Evolutionary conservation across 2,329 filamentous ascomycete genomes (phyloP).

Genomic region (Sporothrix luriei): DNA sequence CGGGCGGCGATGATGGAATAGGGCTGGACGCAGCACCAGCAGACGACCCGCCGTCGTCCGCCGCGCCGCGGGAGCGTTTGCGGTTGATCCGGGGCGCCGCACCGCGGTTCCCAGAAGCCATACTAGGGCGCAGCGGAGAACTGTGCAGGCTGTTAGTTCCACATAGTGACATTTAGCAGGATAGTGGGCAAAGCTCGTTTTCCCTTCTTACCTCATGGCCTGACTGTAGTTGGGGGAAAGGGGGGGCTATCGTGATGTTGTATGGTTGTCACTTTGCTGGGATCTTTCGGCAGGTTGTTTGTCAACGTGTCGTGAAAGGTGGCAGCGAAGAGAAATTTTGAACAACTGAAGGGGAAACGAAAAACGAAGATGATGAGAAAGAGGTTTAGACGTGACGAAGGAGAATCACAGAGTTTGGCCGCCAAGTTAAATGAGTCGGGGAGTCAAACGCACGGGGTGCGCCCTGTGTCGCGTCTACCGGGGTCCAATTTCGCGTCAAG

Average conservation of each 20-base stretch:
- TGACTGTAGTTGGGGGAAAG: too few relatives aligned
- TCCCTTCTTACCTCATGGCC: slow-evolving; percentile 38
- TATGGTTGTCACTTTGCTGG: background rate
- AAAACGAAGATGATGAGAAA: background rate
- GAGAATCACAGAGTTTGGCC: slow-evolving; percentile 1
- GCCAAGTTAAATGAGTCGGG: slow-evolving; percentile 28
- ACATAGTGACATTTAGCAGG: background rate
- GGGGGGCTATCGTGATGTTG: background rate
- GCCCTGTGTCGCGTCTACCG: slow-evolving; percentile 28
- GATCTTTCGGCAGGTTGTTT: background rate
- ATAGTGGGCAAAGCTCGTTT: too few relatives aligned
- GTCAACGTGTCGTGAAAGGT: background rate
- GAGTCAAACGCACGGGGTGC: background rate
- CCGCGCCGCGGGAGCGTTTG: slow-evolving; percentile 58
- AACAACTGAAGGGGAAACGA: slow-evolving; percentile 4
- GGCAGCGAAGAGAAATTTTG: background rate
- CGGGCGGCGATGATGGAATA: slow-evolving; percentile 69
- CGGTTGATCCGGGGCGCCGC: slow-evolving; percentile 54
- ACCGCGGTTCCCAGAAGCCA: slow-evolving; percentile 82
- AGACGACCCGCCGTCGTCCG: slow-evolving; percentile 56
- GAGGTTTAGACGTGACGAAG: background rate
- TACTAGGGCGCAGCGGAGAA: slow-evolving; percentile 79
- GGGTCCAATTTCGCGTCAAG: slow-evolving; percentile 31
- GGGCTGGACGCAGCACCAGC: slow-evolving; percentile 60
- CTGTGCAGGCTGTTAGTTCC: slow-evolving; percentile 48